Evolutionary conservation across 768 basidiomycete species (phyloP), one percentile per base, ranked within the genome.

Genomic region (Mycena crocata): DNA sequence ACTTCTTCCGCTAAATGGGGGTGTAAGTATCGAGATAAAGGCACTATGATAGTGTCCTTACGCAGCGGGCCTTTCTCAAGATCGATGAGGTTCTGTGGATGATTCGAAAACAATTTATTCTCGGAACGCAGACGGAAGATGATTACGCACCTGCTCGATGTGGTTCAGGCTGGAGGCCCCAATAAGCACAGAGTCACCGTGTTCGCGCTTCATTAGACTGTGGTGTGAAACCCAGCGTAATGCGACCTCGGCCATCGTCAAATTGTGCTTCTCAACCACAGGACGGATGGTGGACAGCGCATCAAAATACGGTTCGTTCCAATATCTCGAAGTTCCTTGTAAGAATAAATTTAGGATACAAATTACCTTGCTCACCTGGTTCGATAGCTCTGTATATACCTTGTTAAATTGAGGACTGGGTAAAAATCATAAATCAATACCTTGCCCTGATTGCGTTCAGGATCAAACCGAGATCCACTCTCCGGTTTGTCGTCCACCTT

Each of bases 181-280:
- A 67, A 92, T 89, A 62, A 91, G 77, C 59, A 90, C 78, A n/a
- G 84, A 74, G 69, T 87, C 85, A 3, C 85, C 84, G 32, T 79
- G 69, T 68, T 86, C 85, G 15, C 81, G 76, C 70, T 83, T 79
- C 54, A 89, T 70, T 3, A 78, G 64, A 10, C 85, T 86, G 67
- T 90, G 89, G 62, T 90, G 84, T 62, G 88, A 85, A 54, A 85
- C 78, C 89, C 89, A 90, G 24, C 89, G 80, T 46, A 89, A 75
- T 1, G 88, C 86, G 13, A 88, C 80, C 73, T 90, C 87, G 4
- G 83, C 79, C 57, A 88, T 75, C 0, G 83, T 82, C 5, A 90
- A 73, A 37, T 75, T 65, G 62, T 89, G 80, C 54, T 81, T 84
- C 32, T 81, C 82, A 4, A 84, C 82, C 13, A 81, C 85, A 7